phyloP scores from a whole-genome alignment of 2,329 filamentous ascomycete genomes.

The Neofusicoccum kwambonambiense region DNA sequence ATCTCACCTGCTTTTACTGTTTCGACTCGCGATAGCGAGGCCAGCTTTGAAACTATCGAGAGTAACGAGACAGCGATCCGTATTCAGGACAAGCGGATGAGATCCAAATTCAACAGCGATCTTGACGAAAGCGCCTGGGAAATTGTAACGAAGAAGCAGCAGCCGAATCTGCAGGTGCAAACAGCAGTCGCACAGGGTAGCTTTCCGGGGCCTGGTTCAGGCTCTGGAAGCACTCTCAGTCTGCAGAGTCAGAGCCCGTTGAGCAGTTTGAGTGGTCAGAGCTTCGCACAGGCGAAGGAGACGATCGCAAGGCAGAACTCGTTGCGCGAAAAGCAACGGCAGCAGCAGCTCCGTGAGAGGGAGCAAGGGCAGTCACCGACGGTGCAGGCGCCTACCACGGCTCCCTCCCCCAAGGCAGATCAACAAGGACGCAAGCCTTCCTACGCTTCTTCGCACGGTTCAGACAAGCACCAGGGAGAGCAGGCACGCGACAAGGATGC shows the following conservation, averaged over 20 bases:
- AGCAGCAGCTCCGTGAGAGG: not conserved
- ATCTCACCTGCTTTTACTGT: not conserved
- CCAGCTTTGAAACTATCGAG: not conserved
- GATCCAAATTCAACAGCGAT: not conserved
- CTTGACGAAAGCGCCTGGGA: constrained; percentile 1
- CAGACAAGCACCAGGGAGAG: not conserved
- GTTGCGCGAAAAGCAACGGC: not conserved
- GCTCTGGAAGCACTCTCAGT: not conserved
- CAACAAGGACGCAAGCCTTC: constrained; percentile 3
- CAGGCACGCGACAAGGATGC: constrained; percentile 5
- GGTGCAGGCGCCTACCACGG: not conserved
- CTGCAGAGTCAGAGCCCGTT: constrained; percentile 16
- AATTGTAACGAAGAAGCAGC: not conserved
- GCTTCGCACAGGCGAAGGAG: constrained; percentile 12
- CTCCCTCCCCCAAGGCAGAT: not conserved
- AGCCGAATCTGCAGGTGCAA: not conserved
- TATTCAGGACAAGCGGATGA: not conserved
- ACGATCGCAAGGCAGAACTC: constrained; percentile 8
- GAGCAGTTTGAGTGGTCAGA: constrained; percentile 11
- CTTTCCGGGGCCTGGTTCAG: not conserved
- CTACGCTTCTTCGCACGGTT: not conserved
- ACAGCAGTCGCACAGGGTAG: not conserved
- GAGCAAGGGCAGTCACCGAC: not conserved
- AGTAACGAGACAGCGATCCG: not conserved
- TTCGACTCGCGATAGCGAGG: constrained; percentile 2